Base-by-base conservation (phyloP, 2,329 filamentous ascomycete genomes). In the Ceratocystis alfenasii region DNA sequence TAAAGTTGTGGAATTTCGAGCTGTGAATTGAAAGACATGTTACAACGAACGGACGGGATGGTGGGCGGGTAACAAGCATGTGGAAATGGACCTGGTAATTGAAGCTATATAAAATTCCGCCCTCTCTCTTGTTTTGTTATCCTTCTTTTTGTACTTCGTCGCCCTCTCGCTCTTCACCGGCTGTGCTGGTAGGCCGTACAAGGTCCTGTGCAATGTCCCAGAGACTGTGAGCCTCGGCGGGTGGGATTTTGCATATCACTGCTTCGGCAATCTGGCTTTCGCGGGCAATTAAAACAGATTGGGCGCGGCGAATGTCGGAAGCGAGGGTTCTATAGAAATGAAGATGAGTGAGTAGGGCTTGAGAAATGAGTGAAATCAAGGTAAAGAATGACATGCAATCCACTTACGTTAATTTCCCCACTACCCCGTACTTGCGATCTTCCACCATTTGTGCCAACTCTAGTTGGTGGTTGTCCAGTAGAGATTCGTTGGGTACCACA, bases 391-490 rank as follows among this genome's bases (percentile, higher is more conserved):
- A 25, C 20, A 44, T n/a, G 59, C 2, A 8, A 17, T 6, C 25
- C 7, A 64, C 53, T 12, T 59, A 67, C 66, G 60, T 59, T 5
- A 67, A n/a, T 17, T 63, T 65, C 33, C 66, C 66, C 5, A 28
- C 36, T 10, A 67, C 60, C 1, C 66, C 66, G 30, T 67, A 65
- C 15, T 62, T 17, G 6, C 59, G 63, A 41, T 87, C 62, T 20
- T 67, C 83, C 66, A 97, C 81, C 70, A 89, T 86, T 62, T 85
- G 79, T 0, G 93, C 93, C 65, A 99, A 82, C 74, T 97, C 90
- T 22, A 85, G 82, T 75, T 99, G 94, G 73, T 99, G 94, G 71
- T 99, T 93, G 72, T 95, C 86, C 71, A 96, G 81, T 0, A 99
- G 81, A 5, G 80, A 79, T 1, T 85, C 81, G 74, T 99, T 99